Percentiles rank a stretch among this genome's conserved stretches.
Conservation (phyloP, 2,329 filamentous ascomycete genomes). For the Ophiocordyceps unilateralis region DNA sequence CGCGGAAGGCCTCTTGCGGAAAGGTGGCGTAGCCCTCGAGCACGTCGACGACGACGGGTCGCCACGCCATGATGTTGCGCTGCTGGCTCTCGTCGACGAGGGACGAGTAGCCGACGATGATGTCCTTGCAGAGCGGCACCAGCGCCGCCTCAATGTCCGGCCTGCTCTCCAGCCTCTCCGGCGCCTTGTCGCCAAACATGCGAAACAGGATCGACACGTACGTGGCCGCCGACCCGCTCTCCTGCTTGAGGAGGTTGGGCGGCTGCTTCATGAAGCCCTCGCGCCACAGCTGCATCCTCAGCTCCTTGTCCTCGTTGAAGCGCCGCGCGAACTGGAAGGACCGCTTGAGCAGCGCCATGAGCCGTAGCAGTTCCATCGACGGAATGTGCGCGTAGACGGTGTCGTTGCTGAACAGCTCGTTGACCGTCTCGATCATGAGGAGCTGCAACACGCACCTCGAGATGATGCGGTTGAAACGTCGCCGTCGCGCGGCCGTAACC, state of each 20-base stretch:
- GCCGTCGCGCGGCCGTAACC: slow-evolving; percentile 78
- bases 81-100: slow-evolving; percentile 95
- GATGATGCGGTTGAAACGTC: slow-evolving; percentile 99
- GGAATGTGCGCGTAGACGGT: slow-evolving; percentile 88
- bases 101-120: slow-evolving; percentile 67
- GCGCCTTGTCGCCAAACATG: slow-evolving; percentile 86
- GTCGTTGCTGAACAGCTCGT: slow-evolving; percentile 96
- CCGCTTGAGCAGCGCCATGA: slow-evolving; percentile 91
- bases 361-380: slow-evolving; percentile 67
- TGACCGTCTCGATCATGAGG: slow-evolving; percentile 98
- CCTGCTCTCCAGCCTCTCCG: slow-evolving; percentile 64
- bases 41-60: slow-evolving; percentile 92
- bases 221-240: slow-evolving; percentile 79
- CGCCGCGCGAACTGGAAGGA: slow-evolving; percentile 91
- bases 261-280: slow-evolving; percentile 99
- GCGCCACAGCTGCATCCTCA: slow-evolving; percentile 84
- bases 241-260: slow-evolving; percentile 92
- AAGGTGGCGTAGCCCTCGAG: slow-evolving; percentile 84
- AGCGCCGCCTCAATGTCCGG: slow-evolving; percentile 78
- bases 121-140: slow-evolving; percentile 88
- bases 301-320: slow-evolving; percentile 95
- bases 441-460: slow-evolving; percentile 94
- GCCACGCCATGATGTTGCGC: slow-evolving; percentile 91
- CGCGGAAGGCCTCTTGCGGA: slow-evolving; percentile 60
- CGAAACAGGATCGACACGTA: slow-evolving; percentile 92